phyloP scores from a whole-genome alignment of 208 protist genomes.

The Crithidia expoeki region DNA sequence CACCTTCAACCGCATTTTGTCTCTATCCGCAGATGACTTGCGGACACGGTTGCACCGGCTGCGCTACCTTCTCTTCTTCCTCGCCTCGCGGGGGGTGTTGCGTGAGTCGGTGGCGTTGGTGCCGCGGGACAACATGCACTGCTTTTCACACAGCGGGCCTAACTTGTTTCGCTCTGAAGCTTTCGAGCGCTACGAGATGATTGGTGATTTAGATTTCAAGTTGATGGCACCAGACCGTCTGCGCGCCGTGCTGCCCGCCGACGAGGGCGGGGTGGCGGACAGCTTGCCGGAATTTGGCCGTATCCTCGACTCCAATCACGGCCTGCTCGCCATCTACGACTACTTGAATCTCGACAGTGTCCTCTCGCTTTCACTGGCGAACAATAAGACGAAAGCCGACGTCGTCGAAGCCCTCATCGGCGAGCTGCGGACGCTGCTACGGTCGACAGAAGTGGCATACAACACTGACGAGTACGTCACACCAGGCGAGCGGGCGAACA shows the following conservation, averaged over 20 bases:
- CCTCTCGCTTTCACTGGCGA: constrained; percentile 48
- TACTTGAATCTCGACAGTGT: constrained; percentile 73
- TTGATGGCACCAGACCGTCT: constrained; percentile 64
- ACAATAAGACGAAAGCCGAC: constrained; percentile 86
- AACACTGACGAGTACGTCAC: constrained; percentile 36
- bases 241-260: constrained; percentile 53
- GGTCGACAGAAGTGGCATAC: constrained; percentile 52
- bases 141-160: too few relatives aligned
- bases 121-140: neutral
- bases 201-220: constrained; percentile 85
- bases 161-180: constrained; percentile 26
- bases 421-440: constrained; percentile 78
- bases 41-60: constrained; percentile 34
- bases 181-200: constrained; percentile 86
- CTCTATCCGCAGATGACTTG: constrained; percentile 22
- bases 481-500: constrained; percentile 22
- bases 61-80: constrained; percentile 45
- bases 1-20: constrained; percentile 35
- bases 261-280: constrained; percentile 45
- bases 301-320: constrained; percentile 75
- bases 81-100: constrained; percentile 30
- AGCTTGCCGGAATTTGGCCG: constrained; percentile 53
- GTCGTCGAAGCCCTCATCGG: constrained; percentile 86
- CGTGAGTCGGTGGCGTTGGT: constrained; percentile 4
- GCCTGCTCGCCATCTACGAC: constrained; percentile 84